Conservation (phyloP, 2,329 filamentous ascomycete genomes). For the Claviceps sp. region DNA sequence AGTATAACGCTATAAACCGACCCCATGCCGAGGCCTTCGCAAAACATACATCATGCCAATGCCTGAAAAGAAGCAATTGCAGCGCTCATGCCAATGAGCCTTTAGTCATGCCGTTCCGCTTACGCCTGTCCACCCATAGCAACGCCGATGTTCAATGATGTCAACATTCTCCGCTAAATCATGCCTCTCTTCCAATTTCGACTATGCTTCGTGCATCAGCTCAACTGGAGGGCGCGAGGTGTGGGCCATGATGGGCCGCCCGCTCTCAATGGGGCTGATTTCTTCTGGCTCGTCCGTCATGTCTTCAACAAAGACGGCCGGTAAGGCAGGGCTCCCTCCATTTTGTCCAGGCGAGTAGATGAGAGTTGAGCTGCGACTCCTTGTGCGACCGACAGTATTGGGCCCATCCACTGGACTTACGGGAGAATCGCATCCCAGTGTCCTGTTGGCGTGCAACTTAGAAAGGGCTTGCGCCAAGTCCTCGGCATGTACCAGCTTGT, state of each 20-base stretch:
- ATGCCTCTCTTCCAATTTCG: not conserved
- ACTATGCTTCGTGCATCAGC: conserved; percentile 38
- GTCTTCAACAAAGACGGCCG: conserved; percentile 54
- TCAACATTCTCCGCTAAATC: not conserved
- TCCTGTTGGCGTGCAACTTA: conserved; percentile 39
- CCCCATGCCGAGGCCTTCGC: no score
- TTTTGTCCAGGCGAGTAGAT: conserved; percentile 50
- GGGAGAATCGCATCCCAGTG: conserved; percentile 13
- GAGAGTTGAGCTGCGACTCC: conserved; percentile 51
- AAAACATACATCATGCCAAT: not conserved
- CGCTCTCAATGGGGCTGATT: conserved; percentile 27
- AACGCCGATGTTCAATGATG: not conserved
- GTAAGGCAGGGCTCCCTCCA: conserved; percentile 40
- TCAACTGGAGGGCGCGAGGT: conserved; percentile 52
- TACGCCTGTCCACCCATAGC: not conserved
- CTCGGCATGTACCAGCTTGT: conserved; percentile 56
- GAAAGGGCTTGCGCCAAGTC: conserved; percentile 54
- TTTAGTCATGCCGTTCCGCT: not conserved
- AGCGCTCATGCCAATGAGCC: not conserved
- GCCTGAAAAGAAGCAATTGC: not conserved
- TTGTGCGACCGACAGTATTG: conserved; percentile 16
- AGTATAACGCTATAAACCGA: no score
- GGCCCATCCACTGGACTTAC: conserved; percentile 18
- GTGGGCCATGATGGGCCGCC: conserved; percentile 41
- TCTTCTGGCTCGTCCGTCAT: conserved; percentile 43